Base-by-base conservation (phyloP, 1,139 yeast species). In the Protomyces pachydermus region DNA sequence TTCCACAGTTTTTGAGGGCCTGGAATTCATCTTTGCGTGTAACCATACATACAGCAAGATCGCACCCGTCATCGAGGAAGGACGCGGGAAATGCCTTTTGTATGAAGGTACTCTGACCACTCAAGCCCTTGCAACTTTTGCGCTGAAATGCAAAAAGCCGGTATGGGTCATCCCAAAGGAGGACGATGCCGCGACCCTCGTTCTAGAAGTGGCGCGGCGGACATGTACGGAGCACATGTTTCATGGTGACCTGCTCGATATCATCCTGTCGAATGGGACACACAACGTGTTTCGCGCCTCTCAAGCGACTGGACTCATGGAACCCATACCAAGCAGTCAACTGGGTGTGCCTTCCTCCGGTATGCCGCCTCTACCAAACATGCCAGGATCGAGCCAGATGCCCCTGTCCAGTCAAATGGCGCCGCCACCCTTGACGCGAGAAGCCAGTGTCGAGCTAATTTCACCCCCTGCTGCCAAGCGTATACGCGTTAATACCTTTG, bases 121-220 rank as follows among this genome's bases (percentile, higher is more conserved):
- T 12, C 25, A 32, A 16, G 60, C 25, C 35, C 52, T 63, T 14
- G 37, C 54, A 14, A 8, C 39, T 18, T 63, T 37, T 23, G 58
- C 52, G 6, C 53, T n/a, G 8, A 25, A 42, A 14, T 39, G 38
- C 16, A 32, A 32, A 10, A 51, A 38, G 35, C 63, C 58, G 18
- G 50, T 63, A 23, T 55, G 56, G 16, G 58, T 63, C 9, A 32
- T 25, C n/a, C 58, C 65, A n/a, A 54, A 56, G 42, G 32, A 63
- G 20, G 50, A 57, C 28, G 46, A 25, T 20, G 16, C 25, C 9
- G 45, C 37, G 10, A 23, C 54, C 25, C 58, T 48, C 16, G 16
- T 63, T 10, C 23, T 42, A 3, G 48, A 42, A 18, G 25, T 20
- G 12, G 20, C 48, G 18, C 8, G 18, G 25, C 48, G 48, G 3